Evolutionary conservation across 225 moss, liverwort and hornwort genomes (phyloP), one percentile per base, ranked within the genome.

Genomic region (Pseudisothecium myosuroides): DNA sequence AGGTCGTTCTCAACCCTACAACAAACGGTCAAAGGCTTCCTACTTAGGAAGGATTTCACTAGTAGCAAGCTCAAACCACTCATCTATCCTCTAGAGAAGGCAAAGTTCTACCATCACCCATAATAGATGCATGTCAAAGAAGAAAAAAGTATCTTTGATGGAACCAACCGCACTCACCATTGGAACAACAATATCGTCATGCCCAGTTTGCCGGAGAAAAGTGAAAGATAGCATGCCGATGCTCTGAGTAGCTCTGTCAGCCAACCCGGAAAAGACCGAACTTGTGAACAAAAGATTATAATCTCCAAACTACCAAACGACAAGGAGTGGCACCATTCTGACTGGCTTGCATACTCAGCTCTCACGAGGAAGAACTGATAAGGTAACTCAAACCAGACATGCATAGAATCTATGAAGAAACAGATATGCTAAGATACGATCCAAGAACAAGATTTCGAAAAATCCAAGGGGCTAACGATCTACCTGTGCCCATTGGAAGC

Each of bases 211-310:
- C 3, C 82, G 61, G 20, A 61, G 82, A 83, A 83, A 83, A 16
- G 98, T 97, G 91, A 97, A 98, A 27, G 98, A 98, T 34, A 98
- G 87, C 91, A 98, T 90, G 90, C 98, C 98, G 81, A 98, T 91
- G 88, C 96, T 97, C 86, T 96, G 97, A 58, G 96, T 98, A 41
- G 93, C 93, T 58, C 88, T 90, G 90, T 88, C 90, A 90, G 24
- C 9, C 39, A 82, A 88, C 77, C 39, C 56, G 36, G 45, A 71
- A 83, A 93, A 83, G 27, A 60, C 49, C 10, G 29, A 82, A 22
- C 43, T 27, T 34, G 63, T 62, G 5, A 82, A 89, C 63, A 83
- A 24, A 75, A 64, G 20, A 49, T 37, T 26, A 55, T 7, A 41
- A 29, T 39, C 55, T 55, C 31, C 37, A 71, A 39, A 31, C 56